Conservation (phyloP, 495 filamentous ascomycete genomes). For the Thermochaetoides thermophila region DNA sequence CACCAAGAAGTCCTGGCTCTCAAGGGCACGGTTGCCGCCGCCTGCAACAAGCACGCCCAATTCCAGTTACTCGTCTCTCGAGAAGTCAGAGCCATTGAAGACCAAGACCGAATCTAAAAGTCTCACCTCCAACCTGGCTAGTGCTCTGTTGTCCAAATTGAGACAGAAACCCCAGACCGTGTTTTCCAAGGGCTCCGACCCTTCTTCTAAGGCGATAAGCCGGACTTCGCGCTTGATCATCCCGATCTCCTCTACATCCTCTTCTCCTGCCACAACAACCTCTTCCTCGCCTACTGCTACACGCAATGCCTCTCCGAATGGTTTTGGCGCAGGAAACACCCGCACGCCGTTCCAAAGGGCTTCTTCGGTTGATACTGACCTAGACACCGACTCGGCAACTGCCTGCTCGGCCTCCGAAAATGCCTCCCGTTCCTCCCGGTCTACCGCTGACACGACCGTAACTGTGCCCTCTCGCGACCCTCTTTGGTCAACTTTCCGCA, state of each 20-base stretch:
- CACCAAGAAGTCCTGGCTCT: slow-evolving; percentile 52
- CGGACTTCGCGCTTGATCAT: no score
- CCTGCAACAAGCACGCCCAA: slow-evolving; percentile 24
- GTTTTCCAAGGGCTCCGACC: slow-evolving; percentile 20
- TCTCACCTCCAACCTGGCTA: slow-evolving; percentile 18
- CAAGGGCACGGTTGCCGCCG: slow-evolving; percentile 46
- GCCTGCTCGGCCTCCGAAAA: slow-evolving; percentile 40
- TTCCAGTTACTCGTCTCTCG: neutral
- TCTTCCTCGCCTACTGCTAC: slow-evolving; percentile 1
- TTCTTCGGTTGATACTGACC: slow-evolving; percentile 16
- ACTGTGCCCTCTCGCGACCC: slow-evolving; percentile 53
- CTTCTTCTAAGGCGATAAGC: no score
- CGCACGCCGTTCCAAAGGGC: slow-evolving; percentile 36
- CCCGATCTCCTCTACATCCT: slow-evolving; percentile 1
- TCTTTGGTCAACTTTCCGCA: slow-evolving; percentile 74
- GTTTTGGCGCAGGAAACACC: slow-evolving; percentile 24
- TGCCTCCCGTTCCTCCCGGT: slow-evolving; percentile 39
- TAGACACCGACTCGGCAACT: slow-evolving; percentile 26
- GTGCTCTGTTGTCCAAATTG: slow-evolving; percentile 26
- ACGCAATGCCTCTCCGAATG: slow-evolving; percentile 12
- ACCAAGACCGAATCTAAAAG: slow-evolving; percentile 16
- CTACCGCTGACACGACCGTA: slow-evolving; percentile 24
- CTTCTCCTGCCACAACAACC: neutral
- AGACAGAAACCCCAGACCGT: slow-evolving; percentile 27
- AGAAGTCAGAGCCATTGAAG: slow-evolving; percentile 10